Evolutionary conservation across 495 filamentous ascomycete species (phyloP), one percentile per base, ranked within the genome.

Genomic region (Aspergillus baeticus): DNA sequence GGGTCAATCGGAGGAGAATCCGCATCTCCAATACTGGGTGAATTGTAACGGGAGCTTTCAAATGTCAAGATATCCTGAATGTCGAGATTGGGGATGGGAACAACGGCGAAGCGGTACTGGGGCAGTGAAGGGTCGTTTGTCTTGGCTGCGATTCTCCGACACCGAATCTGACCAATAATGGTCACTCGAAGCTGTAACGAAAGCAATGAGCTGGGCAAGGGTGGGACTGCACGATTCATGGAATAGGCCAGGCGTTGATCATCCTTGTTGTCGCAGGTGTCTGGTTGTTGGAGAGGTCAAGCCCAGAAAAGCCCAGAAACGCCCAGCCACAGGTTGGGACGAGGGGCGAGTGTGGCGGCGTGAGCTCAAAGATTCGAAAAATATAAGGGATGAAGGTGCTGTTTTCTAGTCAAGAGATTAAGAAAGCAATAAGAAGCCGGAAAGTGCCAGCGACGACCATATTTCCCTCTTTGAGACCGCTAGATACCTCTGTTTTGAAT

Each of bases 261-360:
- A 44, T 20, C 2, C n/a, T 22, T 13, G 22, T 21, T 23, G 20
- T 18, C 26, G 26, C n/a, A n/a, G n/a, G n/a, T n/a, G n/a, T n/a
- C n/a, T n/a, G 26, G 26, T 3, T 29, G 8, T 29, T 29, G 8
- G 26, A 36, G n/a, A 41, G 18, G 17, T 36, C 14, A 18, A 54
- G 26, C 44, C 36, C 35, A 48, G 15, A 20, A 38, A 18, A 54
- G 26, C 44, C 36, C 35, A 48, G 15, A 20, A 38, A 36, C 7
- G 23, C 54, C 31, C 54, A 57, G 54, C 43, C 53, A 57, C 45
- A 31, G 15, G 23, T 18, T 29, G 23, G 33, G 33, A n/a, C 17
- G 26, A 38, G 13, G 17, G 17, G 42, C 3, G 14, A 37, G 8
- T 38, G 31, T 39, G 44, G 34, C 48, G 37, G 18, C 26, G 36